phyloP scores from a whole-genome alignment of 768 basidiomycete species.

The Leccinum subtestaceum region DNA sequence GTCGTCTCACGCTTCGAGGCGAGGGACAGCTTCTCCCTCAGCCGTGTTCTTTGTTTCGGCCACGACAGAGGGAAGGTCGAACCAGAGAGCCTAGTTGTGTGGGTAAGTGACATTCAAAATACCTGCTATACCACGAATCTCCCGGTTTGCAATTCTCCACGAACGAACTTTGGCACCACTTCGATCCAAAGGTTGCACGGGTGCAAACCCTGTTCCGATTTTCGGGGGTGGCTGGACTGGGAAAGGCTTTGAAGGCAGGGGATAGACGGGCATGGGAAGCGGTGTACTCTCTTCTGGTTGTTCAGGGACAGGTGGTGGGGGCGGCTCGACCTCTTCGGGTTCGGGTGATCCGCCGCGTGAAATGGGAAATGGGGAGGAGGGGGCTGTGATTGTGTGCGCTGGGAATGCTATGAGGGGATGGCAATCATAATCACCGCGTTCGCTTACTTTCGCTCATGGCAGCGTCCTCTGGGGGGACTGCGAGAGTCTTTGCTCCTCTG shows the following conservation, averaged over 20 bases:
- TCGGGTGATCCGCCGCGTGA: conserved; percentile 45
- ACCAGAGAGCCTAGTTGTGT: neutral
- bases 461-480: conserved; percentile 46
- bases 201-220: conserved; percentile 71
- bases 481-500: conserved; percentile 29
- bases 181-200: conserved; percentile 64
- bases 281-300: conserved; percentile 51
- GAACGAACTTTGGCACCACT: conserved; percentile 58
- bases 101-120: neutral
- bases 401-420: conserved; percentile 9
- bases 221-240: conserved; percentile 77
- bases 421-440: conserved; percentile 1
- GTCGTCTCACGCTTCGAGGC: too few species aligned
- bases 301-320: conserved; percentile 30
- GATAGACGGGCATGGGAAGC: conserved; percentile 58
- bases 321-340: conserved; percentile 38
- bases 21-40: too few species aligned
- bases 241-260: conserved; percentile 80
- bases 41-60: neutral
- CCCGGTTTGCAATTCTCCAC: conserved; percentile 73
- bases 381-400: conserved; percentile 68
- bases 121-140: conserved; percentile 79
- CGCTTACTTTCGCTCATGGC: conserved; percentile 60
- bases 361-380: conserved; percentile 60
- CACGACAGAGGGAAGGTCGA: neutral